Evolutionary conservation across 495 filamentous ascomycete species (phyloP).

Genomic region (Emericellopsis terricola): DNA sequence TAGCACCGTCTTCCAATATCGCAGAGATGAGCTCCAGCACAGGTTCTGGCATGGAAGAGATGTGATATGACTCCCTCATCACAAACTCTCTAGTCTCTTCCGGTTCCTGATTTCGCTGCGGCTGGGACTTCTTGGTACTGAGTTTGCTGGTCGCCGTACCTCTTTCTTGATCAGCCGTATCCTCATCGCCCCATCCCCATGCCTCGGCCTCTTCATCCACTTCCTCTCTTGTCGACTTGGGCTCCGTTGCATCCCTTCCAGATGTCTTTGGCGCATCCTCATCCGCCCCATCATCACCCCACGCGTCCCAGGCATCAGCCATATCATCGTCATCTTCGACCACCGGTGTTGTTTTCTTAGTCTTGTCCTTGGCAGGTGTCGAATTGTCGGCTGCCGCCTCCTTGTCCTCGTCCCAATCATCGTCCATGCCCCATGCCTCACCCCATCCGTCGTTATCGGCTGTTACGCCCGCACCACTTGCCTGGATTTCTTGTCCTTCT

Average conservation of each 20-base stretch:
- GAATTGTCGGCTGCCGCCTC: neutral
- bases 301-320: slow-evolving; percentile 17
- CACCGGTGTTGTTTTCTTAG: slow-evolving; percentile 6
- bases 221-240: slow-evolving; percentile 3
- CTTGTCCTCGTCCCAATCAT: slow-evolving; percentile 45
- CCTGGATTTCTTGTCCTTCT: slow-evolving; percentile 41
- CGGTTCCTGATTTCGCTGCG: slow-evolving; percentile 5
- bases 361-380: slow-evolving; percentile 6
- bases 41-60: slow-evolving; percentile 66
- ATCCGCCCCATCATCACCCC: slow-evolving; percentile 9
- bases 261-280: slow-evolving; percentile 5
- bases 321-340: slow-evolving; percentile 2
- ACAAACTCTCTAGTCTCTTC: slow-evolving; percentile 36
- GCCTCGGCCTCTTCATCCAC: slow-evolving; percentile 35
- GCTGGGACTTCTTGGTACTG: too few relatives aligned
- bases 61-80: slow-evolving; percentile 69
- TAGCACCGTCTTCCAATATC: slow-evolving; percentile 51
- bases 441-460: slow-evolving; percentile 25
- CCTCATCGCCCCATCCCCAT: slow-evolving; percentile 40
- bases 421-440: slow-evolving; percentile 69
- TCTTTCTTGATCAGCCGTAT: too few relatives aligned
- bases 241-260: neutral
- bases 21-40: slow-evolving; percentile 52
- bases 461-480: slow-evolving; percentile 27
- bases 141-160: too few relatives aligned